These are phyloP conservation scores for Ogataea polymorpha DNA, from an alignment of 805 yeast genomes.

Conservation along the genomic window DNA sequence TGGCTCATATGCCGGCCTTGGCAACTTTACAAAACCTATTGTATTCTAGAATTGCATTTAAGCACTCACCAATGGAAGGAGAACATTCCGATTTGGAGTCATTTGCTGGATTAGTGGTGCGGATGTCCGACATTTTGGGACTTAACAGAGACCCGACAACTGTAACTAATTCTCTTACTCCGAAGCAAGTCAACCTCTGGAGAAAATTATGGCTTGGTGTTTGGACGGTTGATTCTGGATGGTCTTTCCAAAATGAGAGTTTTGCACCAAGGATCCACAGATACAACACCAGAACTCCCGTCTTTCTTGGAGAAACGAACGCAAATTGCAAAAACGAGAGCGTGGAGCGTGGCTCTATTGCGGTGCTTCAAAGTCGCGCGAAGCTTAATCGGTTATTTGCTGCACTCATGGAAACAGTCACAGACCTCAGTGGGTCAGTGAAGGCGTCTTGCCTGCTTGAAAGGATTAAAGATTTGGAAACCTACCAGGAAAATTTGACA, in stretches of 20 bases:
- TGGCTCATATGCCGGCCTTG: constrained; percentile 37
- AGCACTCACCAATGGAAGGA: constrained; percentile 45
- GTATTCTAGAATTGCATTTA: constrained; percentile 38
- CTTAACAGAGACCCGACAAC: constrained; percentile 45
- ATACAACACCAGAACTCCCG: constrained; percentile 44
- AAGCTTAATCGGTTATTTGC: constrained; percentile 32
- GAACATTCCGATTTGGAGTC: constrained; percentile 41
- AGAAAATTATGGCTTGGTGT: constrained; percentile 58
- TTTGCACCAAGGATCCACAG: constrained; percentile 32
- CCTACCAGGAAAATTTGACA: constrained; percentile 16
- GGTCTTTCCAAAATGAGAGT: constrained; percentile 37
- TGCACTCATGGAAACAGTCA: constrained; percentile 30
- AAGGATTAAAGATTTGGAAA: constrained; percentile 35
- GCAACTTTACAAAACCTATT: constrained; percentile 43
- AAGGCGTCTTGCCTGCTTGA: constrained; percentile 34
- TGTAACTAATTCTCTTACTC: constrained; percentile 13
- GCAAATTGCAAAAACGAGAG: constrained; percentile 35
- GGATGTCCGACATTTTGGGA: constrained; percentile 45
- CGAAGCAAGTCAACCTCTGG: constrained; percentile 44
- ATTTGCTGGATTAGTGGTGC: constrained; percentile 37
- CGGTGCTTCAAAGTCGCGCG: constrained; percentile 31
- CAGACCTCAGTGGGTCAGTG: constrained; percentile 34
- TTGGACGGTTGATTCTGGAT: constrained; percentile 40
- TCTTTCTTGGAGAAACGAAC: constrained; percentile 29
- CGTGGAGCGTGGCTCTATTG: constrained; percentile 37